Base-by-base conservation (phyloP, 805 yeast genomes). In the Candida lessepsii region DNA sequence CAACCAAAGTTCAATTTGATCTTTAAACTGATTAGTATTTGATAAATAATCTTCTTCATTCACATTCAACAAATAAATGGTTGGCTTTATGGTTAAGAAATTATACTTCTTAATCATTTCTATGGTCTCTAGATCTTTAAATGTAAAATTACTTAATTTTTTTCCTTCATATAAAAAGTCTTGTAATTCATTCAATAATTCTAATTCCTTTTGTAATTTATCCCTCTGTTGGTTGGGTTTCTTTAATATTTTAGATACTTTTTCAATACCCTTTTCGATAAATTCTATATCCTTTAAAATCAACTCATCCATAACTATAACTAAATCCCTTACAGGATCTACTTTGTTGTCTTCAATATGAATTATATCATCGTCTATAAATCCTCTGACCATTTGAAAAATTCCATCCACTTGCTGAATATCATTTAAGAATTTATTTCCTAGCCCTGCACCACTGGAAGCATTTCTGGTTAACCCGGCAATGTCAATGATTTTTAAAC, bases 401-500 rank as follows among this genome's bases (percentile, higher is more conserved):
- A 93, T 83, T 48, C 97, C 96, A 76, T 93, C 99, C 42, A 93
- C 99, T 35, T 96, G 93, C 69, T 98, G 81, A 57, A 93, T 93
- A 65, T 93, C 90, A 53, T 96, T 83, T 71, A 93, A 80, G 78
- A 93, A 93, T 48, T 96, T 95, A 66, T 93, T 93, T 60, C 99
- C 99, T 51, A 93, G 80, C 63, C 99, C 99, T 70, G 89, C 97
- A 65, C 98, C 98, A 40, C 86, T 83, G 45, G 88, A 81, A 27
- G 98, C 97, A 70, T 96, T 97, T 70, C 87, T 87, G 50, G 98
- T 91, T 62, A 93, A 76, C 65, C 99, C 99, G 45, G 99, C 99
- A 67, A 93, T 93, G 71, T 93, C 99, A 59, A 86, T 89, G 44
- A 93, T 81, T 43, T 97, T 91, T 65, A 91, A 80, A 60, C 76